Evolutionary conservation across 441 rosid genomes (phyloP), one percentile per base, ranked within the genome.

Genomic region (Populus hybrid): DNA sequence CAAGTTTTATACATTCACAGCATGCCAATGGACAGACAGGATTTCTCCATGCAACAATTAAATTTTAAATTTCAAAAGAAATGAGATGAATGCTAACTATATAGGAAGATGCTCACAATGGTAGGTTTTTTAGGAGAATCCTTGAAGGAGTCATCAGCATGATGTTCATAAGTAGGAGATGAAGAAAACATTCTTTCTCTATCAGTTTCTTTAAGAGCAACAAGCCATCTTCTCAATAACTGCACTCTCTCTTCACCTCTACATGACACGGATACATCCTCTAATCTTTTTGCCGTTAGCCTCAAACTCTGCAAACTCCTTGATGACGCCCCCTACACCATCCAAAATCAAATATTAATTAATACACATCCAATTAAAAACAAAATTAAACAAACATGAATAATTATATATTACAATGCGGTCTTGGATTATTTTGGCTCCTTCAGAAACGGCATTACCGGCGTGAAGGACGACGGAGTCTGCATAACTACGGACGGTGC

Each of bases 251-350:
- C 99, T 6, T 68, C 72, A 28, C 99, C 99, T 84, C 91, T 84
- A 16, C 94, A 90, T 3, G 99, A 93, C 73, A 94, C 95, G 18
- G 98, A 91, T 38, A 91, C 90, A 73, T 95, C 99, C 77, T 95
- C 99, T 75, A 95, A 79, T 71, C 94, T 90, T 87, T 92, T 94
- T 31, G 88, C 94, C 35, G 98, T 91, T 50, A 86, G 80, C 73
- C 87, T 85, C 74, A 94, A 87, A 82, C 90, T 92, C 69, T 87
- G 86, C 76, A 89, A 83, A 82, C 82, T 91, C 87, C 90, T 87
- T 53, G 61, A 50, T 50, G 56, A 50, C 26, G 85, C 59, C 21
- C 90, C 96, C 97, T 92, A 82, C 68, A 12, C 9, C 53, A 63
- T 16, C 59, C 29, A 24, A 24, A 67, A 16, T 56, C 64, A 45